Evolutionary conservation across 768 basidiomycete genomes (phyloP), one percentile per base, ranked within the genome.

Genomic region (Fomitopsis serialis): DNA sequence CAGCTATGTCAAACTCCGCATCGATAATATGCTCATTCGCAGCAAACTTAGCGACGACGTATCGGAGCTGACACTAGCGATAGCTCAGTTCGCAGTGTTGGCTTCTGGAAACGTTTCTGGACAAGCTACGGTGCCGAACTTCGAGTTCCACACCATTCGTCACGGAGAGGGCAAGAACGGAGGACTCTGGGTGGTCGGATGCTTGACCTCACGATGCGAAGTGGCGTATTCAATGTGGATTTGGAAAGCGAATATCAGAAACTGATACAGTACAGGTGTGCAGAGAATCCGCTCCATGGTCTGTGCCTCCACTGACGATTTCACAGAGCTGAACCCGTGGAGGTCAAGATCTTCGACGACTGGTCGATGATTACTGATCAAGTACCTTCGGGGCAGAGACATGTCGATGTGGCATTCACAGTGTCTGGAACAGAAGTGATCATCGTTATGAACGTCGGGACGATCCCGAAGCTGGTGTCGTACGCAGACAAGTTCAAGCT

Each of bases 231-330:
- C 56, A 74, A 80, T 53, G 77, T 82, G 15, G 75, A 78, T 13
- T 70, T 93, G 27, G 82, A 89, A 62, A 89, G 90, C 15, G 90
- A 94, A 53, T 80, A 84, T 60, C 87, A 88, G 59, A 80, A 79
- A 54, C 66, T 92, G 23, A 65, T 92, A 21, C 79, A 86, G 60
- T 91, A 92, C 64, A 78, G 85, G 92, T 92, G 57, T 59, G 78
- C 72, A 48, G 29, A 13, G 19, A 7, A 2, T 29, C 45, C 24
- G 15, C 45, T 12, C n/a, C n/a, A n/a, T n/a, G 36, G 24, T 35
- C 13, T 46, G 10, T 21, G 5, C 5, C 5, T 32, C 32, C 54
- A 15, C 37, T 32, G 15, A 47, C 27, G 50, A 27, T 55, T 55
- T 48, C 22, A 55, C 53, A 91, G 90, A 22, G 86, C 89, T 25